Base-by-base conservation (phyloP, 371 early-diverging fungal genomes). In the Mucor saturninus region DNA sequence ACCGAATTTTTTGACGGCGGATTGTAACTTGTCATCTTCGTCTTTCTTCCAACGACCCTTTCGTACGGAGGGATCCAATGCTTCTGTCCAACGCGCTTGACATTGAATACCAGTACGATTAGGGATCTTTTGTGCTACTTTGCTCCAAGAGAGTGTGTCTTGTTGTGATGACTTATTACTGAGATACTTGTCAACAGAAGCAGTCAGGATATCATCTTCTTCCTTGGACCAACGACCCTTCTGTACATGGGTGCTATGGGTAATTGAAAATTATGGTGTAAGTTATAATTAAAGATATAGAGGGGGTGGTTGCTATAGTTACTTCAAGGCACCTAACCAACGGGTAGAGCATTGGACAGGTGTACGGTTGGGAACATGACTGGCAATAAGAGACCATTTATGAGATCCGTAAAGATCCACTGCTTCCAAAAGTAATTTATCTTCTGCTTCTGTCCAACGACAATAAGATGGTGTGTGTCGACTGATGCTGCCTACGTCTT, bases 31-130 rank as follows among this genome's bases (percentile, higher is more conserved):
- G 7, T 50, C 73, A 59, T 86, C 89, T 68, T 89, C 89, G 30
- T 82, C 79, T 0, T 53, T 56, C 10, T 67, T 65, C 89, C 89
- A 89, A 29, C 80, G 77, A 2, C 86, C 89, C 32, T 82, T 83
- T 31, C 84, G 74, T 28, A 84, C 81, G 21, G 57, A 61, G 2
- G 89, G 89, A 57, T 89, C 86, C 6, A 89, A 59, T 3, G 89
- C 85, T 67, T 89, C 89, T 3, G 81, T 78, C 79, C 86, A 89
- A 10, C 87, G 76, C 4, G 89, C 86, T 52, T 72, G 72, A 45
- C 85, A 85, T 63, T 85, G 85, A 50, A 75, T 74, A 10, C 74
- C 77, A 11, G 80, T 81, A 40, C 85, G 69, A 42, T 76, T 75
- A 11, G 77, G 75, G 59, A 85, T 78, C 28, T 52, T 39, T 49